These are phyloP conservation scores for Sinapis alba DNA, from an alignment of 441 rosid genomes.

Conservation along the genomic window DNA sequence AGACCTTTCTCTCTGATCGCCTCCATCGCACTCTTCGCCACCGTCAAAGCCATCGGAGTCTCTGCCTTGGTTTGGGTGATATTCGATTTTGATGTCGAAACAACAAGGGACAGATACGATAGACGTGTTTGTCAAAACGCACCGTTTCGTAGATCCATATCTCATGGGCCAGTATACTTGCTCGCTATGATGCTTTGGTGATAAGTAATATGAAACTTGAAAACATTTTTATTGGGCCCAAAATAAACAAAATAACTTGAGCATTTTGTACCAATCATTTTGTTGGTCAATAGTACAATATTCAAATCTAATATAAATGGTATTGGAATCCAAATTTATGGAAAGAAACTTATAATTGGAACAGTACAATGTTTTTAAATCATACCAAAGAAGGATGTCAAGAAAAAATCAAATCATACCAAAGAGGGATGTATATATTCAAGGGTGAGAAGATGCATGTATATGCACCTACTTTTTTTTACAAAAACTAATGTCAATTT, in stretches of 20 bases:
- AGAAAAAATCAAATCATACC: neutral
- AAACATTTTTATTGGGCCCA: neutral
- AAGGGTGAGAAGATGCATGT: neutral
- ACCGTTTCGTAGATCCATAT: neutral
- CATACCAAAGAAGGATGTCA: neutral
- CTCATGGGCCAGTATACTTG: neutral
- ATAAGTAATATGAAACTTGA: neutral
- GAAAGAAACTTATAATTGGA: neutral
- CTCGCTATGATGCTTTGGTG: neutral
- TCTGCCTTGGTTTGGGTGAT: neutral
- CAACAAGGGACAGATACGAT: conserved; percentile 10
- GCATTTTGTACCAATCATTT: neutral
- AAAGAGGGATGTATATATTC: neutral
- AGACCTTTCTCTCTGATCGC: conserved; percentile 77
- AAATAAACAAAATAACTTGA: neutral
- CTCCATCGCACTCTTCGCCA: conserved; percentile 69
- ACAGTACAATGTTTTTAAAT: neutral
- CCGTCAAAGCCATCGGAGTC: conserved; percentile 66
- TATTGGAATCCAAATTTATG: too few species aligned
- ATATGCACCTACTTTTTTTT: neutral
- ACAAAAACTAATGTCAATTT: neutral
- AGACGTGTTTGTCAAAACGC: neutral
- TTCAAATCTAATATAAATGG: neutral
- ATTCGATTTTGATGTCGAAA: neutral
- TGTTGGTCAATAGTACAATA: neutral